phyloP scores from a whole-genome alignment of 2,329 filamentous ascomycete genomes.

The Sporothrix variecibatus region DNA sequence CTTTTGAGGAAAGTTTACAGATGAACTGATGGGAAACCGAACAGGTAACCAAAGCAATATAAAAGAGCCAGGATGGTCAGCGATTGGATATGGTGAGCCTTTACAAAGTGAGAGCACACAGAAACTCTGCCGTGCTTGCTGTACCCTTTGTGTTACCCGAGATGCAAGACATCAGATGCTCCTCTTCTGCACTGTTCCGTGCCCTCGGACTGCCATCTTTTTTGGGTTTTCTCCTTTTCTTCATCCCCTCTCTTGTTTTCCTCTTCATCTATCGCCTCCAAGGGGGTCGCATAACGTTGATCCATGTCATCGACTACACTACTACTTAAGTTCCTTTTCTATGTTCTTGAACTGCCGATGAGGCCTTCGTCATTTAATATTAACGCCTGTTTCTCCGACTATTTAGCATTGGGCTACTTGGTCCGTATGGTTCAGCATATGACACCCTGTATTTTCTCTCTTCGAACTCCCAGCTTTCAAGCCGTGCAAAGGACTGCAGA shows the following conservation, averaged over 20 bases:
- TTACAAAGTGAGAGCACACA: not conserved
- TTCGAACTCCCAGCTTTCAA: not conserved
- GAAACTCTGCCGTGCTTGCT: not conserved
- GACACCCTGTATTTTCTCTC: not conserved
- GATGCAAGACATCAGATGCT: slow-evolving; percentile 23
- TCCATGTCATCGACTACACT: not conserved
- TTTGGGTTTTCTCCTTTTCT: not conserved
- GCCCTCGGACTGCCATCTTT: slow-evolving; percentile 5
- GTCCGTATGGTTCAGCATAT: not conserved
- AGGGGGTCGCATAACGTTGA: not conserved
- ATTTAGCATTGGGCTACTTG: not conserved
- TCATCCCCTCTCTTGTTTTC: not conserved
- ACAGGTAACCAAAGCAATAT: not conserved
- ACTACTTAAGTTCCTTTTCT: not conserved
- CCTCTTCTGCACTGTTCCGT: not conserved
- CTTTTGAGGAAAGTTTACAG: not conserved
- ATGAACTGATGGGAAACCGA: not conserved
- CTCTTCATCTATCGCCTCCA: not conserved
- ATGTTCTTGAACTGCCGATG: not conserved
- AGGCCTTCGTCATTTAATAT: not conserved
- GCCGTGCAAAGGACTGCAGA: not conserved
- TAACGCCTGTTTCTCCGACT: not conserved
- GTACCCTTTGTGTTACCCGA: slow-evolving; percentile 1
- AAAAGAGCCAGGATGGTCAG: not conserved
- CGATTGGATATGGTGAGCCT: not conserved